phyloP scores from a whole-genome alignment of 495 filamentous ascomycete genomes.

The Lepraria neglecta region DNA sequence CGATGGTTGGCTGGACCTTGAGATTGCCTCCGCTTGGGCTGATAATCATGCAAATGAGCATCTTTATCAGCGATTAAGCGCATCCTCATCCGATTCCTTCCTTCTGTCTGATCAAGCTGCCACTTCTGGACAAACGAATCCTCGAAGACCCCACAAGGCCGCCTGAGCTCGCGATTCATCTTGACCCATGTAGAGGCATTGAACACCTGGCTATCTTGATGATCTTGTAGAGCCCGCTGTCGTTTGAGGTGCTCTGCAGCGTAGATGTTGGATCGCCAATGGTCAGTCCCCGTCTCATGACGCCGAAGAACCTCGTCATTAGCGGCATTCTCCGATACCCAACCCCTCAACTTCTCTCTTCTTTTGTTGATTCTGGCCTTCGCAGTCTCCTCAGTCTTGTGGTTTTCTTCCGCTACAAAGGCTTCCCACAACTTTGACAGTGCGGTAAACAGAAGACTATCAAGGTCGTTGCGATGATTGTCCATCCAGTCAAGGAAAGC shows the following conservation, averaged over 20 bases:
- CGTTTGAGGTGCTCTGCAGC: slow-evolving; percentile 86
- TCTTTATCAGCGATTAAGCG: slow-evolving; percentile 72
- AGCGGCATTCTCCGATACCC: slow-evolving; percentile 60
- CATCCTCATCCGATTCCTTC: slow-evolving; percentile 87
- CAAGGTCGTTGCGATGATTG: slow-evolving; percentile 70
- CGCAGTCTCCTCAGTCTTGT: slow-evolving; percentile 63
- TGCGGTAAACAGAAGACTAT: slow-evolving; percentile 69
- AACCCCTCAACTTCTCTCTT: slow-evolving; percentile 72
- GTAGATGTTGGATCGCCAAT: slow-evolving; percentile 93
- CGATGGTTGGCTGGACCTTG: slow-evolving; percentile 35
- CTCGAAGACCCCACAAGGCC: slow-evolving; percentile 73
- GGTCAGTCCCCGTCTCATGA: slow-evolving; percentile 74
- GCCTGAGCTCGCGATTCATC: slow-evolving; percentile 64
- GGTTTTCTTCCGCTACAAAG: slow-evolving; percentile 75
- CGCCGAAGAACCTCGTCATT: slow-evolving; percentile 65
- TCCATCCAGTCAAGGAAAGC: slow-evolving; percentile 86
- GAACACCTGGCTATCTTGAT: slow-evolving; percentile 78
- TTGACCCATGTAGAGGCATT: slow-evolving; percentile 64
- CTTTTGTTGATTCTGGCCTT: slow-evolving; percentile 62
- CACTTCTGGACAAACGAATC: slow-evolving; percentile 61
- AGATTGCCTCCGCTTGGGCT: slow-evolving; percentile 70
- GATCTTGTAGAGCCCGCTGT: slow-evolving; percentile 79
- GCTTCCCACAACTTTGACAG: slow-evolving; percentile 77
- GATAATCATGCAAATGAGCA: slow-evolving; percentile 64
- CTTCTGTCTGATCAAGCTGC: slow-evolving; percentile 92